Evolutionary conservation across 768 basidiomycete genomes (phyloP).

Genomic region (Suillus spraguei): DNA sequence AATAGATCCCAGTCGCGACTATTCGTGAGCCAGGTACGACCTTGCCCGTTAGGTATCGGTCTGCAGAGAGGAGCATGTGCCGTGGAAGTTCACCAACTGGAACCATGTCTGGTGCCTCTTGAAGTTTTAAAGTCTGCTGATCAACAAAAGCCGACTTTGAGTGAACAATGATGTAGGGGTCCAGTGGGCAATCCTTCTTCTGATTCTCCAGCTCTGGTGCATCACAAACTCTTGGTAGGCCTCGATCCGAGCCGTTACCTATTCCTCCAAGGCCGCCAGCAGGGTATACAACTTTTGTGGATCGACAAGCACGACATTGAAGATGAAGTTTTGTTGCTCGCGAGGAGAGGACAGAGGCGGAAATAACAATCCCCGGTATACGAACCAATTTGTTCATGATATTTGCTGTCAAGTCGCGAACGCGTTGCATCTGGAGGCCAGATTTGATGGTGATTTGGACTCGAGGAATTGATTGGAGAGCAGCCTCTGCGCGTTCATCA

Average conservation of each 20-base stretch:
- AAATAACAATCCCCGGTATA: conserved; percentile 97
- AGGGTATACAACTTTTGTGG: conserved; percentile 77
- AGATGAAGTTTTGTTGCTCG: conserved; percentile 91
- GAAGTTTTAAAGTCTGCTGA: conserved; percentile 94
- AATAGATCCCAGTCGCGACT: conserved; percentile 94
- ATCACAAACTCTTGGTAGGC: conserved; percentile 87
- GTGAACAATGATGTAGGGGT: conserved; percentile 95
- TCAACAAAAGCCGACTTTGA: conserved; percentile 94
- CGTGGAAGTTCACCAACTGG: conserved; percentile 97
- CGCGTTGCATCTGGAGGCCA: conserved; percentile 91
- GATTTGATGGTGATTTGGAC: conserved; percentile 89
- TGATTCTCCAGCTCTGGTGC: conserved; percentile 79
- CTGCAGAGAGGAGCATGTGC: conserved; percentile 91
- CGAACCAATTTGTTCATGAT: conserved; percentile 96
- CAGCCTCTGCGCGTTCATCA: conserved; percentile 47
- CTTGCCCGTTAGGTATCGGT: conserved; percentile 88
- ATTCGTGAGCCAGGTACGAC: conserved; percentile 97
- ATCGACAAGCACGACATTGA: conserved; percentile 90
- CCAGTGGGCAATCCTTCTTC: conserved; percentile 92
- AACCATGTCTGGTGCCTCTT: conserved; percentile 99
- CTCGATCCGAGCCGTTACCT: conserved; percentile 84
- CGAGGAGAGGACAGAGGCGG: conserved; percentile 90
- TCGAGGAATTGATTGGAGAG: conserved; percentile 58
- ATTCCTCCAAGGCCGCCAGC: conserved; percentile 80
- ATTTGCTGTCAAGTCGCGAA: conserved; percentile 91